phyloP scores from a whole-genome alignment of 306 rosid genomes.

The apple (Malus domestica) region ASM211411v1 NC_041791.1:32707001-32707500 shows the following conservation, averaged over 20 bases:
- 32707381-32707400: conserved; percentile 73
- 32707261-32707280: conserved; percentile 20
- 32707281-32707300: conserved; percentile 40
- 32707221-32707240: conserved; percentile 50
- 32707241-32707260: conserved; percentile 25
- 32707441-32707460: conserved; percentile 74
- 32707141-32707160: conserved; percentile 41
- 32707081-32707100: conserved; percentile 29
- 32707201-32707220: conserved; percentile 43
- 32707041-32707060: conserved; percentile 25
- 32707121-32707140: conserved; percentile 34
- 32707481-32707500: conserved; percentile 74
- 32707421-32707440: conserved; percentile 79
- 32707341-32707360: conserved; percentile 87
- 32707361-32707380: conserved; percentile 85
- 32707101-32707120: conserved; percentile 36
- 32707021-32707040: conserved; percentile 16
- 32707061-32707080: conserved; percentile 4
- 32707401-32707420: conserved; percentile 73
- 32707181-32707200: conserved; percentile 4
- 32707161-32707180: conserved; percentile 40
- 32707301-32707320: conserved; percentile 41
- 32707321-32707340: conserved; percentile 64
- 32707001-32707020: conserved; percentile 29
- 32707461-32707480: conserved; percentile 69